phyloP scores from a whole-genome alignment of 768 basidiomycete species.

The Mycena floridula region DNA sequence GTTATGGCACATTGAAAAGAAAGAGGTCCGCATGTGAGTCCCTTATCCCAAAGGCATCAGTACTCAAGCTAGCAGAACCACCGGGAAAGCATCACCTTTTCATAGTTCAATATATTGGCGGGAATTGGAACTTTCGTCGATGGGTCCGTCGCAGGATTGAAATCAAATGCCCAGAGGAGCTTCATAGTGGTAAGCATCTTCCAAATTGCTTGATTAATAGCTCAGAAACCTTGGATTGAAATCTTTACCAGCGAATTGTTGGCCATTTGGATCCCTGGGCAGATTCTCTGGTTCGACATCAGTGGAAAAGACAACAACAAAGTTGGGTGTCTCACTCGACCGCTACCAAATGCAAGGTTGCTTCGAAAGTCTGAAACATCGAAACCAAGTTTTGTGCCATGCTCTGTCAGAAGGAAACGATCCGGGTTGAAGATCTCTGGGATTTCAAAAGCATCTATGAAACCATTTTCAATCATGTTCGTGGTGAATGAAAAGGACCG shows the following conservation, averaged over 20 bases:
- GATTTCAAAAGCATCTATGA: conserved; percentile 9
- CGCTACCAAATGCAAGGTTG: conserved; percentile 11
- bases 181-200: conserved; percentile 20
- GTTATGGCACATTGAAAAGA: conserved; percentile 18
- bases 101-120: conserved; percentile 8
- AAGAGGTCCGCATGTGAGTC: conserved; percentile 6
- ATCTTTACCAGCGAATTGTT: not conserved
- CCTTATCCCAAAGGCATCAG: conserved; percentile 3
- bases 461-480: not conserved
- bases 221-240: not conserved
- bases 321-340: conserved; percentile 7
- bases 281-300: conserved; percentile 10
- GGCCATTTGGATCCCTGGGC: conserved; percentile 13
- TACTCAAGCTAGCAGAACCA: not conserved
- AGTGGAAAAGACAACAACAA: not conserved
- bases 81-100: conserved; percentile 5
- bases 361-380: conserved; percentile 8
- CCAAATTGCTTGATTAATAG: not conserved
- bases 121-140: conserved; percentile 5
- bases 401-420: conserved; percentile 10
- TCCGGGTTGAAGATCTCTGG: conserved; percentile 13
- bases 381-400: conserved; percentile 9
- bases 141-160: conserved; percentile 5
- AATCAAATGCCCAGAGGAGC: conserved; percentile 25
- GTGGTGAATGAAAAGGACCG: not conserved